Conservation (phyloP, 495 filamentous ascomycete species). For the Cenococcum geophilum region DNA sequence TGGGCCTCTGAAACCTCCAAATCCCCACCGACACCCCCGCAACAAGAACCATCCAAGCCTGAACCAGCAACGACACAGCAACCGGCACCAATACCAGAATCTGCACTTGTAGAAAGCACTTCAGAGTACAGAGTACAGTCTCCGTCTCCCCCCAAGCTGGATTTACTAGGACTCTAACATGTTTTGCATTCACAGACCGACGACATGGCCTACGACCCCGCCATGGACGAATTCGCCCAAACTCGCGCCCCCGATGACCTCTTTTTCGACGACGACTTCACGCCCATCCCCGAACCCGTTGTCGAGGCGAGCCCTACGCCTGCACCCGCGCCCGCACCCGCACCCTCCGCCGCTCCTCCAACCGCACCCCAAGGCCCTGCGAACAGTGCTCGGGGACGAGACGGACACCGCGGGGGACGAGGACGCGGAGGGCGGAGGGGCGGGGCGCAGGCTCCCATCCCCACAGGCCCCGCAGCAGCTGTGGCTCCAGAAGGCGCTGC, state of each 20-base stretch:
- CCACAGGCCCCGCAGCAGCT: not conserved
- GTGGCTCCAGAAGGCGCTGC: slow-evolving; percentile 12
- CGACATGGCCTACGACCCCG: slow-evolving; percentile 7
- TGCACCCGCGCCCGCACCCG: not conserved
- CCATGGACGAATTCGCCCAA: slow-evolving; percentile 52
- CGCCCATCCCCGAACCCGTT: slow-evolving; percentile 48
- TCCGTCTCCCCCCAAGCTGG: not conserved
- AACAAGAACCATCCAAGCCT: not conserved
- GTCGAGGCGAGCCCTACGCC: slow-evolving; percentile 22
- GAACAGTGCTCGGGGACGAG: slow-evolving; percentile 5
- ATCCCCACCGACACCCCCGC: not conserved
- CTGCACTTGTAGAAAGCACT: not conserved
- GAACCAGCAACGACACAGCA: not conserved
- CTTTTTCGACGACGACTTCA: slow-evolving; percentile 70
- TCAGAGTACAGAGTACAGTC: not conserved
- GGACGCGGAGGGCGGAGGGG: not conserved
- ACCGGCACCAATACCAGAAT: slow-evolving; percentile 1
- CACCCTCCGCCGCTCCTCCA: slow-evolving; percentile 6
- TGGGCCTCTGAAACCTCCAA: not conserved
- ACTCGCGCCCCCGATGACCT: slow-evolving; percentile 61
- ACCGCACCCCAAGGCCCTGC: slow-evolving; percentile 7
- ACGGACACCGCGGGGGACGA: slow-evolving; percentile 8
- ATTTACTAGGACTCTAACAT: not conserved
- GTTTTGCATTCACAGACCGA: not conserved
- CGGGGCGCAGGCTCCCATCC: not conserved